Percentiles rank a stretch among this genome's conserved stretches.
These are phyloP conservation scores for Cyberlindnera maclurae DNA, from an alignment of 805 yeast genomes.

Conservation along the genomic window DNA sequence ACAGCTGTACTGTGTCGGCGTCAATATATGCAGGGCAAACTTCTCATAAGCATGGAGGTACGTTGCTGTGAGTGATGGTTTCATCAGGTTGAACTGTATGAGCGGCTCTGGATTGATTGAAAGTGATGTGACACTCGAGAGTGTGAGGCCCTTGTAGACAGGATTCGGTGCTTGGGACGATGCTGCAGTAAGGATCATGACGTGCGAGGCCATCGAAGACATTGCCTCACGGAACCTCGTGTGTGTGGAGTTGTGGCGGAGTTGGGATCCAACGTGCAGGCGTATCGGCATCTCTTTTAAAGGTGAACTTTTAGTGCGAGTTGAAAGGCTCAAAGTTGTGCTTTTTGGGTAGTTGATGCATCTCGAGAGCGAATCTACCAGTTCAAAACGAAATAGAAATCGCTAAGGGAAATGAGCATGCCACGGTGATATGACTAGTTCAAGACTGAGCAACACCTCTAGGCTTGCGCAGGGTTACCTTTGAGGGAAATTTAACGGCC, in stretches of 20 bases:
- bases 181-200: conserved; percentile 54
- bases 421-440: too few relatives aligned
- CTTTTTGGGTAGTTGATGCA: too few relatives aligned
- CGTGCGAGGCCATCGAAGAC: conserved; percentile 44
- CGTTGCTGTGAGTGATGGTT: conserved; percentile 76
- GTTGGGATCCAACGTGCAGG: too few relatives aligned
- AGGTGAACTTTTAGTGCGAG: too few relatives aligned
- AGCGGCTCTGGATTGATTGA: conserved; percentile 73
- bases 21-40: conserved; percentile 72
- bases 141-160: conserved; percentile 63
- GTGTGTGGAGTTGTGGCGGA: conserved; percentile 3
- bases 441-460: too few relatives aligned
- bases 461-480: too few relatives aligned
- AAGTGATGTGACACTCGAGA: conserved; percentile 80
- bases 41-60: conserved; percentile 48
- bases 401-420: too few relatives aligned
- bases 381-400: too few relatives aligned
- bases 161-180: conserved; percentile 17
- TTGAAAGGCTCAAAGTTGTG: too few relatives aligned
- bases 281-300: too few relatives aligned
- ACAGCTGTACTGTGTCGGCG: conserved; percentile 50
- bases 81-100: conserved; percentile 77
- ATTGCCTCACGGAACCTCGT: conserved; percentile 30
- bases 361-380: too few relatives aligned
- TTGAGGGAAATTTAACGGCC: too few relatives aligned